Evolutionary conservation across 2,329 filamentous ascomycete genomes (phyloP), one percentile per base, ranked within the genome.

Genomic region (Purpureocillium takamizusanense): DNA sequence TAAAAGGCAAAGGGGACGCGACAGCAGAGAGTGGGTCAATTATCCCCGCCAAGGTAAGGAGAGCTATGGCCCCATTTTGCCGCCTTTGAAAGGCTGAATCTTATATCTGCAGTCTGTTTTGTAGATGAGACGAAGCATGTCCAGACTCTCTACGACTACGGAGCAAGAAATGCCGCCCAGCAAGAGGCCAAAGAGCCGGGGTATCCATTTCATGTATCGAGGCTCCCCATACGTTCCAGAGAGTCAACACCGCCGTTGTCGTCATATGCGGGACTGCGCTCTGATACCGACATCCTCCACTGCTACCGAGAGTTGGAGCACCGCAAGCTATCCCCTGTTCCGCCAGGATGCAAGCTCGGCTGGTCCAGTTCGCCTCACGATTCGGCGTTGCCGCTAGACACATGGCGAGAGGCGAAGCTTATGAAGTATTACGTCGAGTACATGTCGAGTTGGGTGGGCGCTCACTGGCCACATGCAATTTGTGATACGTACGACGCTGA

Each of bases 361-460:
- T 25, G 29, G 16, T 33, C 37, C 11, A n/a, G 14, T 11, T 11
- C 21, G 10, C 6, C 16, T 10, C 12, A 43, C 10, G 21, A 38
- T 13, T 23, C 38, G 6, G 21, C 21, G 5, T 25, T 25, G 5
- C 51, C 51, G 1, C 43, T 53, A 5, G 37, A 38, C 8, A 44
- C 45, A 8, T 38, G 44, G 7, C 46, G 50, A 3, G 50, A 54
- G 37, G 50, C 43, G 7, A 40, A 43, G 38, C 33, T 53, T 31
- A 52, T 53, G 50, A 46, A 53, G 38, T 54, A 53, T 16, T 54
- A 54, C 15, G 28, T 51, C 1, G 50, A 52, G 6, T 52, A 53
- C 31, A 53, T 54, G 51, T 53, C 51, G 27, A 51, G 48, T 10
- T 53, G 48, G 51, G 51, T n/a, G n/a, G n/a, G n/a, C n/a, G n/a